Percentiles rank a stretch among this genome's conserved stretches.
Conservation (phyloP, 169 alveolate species). For the Cryptosporidium felis region DNA sequence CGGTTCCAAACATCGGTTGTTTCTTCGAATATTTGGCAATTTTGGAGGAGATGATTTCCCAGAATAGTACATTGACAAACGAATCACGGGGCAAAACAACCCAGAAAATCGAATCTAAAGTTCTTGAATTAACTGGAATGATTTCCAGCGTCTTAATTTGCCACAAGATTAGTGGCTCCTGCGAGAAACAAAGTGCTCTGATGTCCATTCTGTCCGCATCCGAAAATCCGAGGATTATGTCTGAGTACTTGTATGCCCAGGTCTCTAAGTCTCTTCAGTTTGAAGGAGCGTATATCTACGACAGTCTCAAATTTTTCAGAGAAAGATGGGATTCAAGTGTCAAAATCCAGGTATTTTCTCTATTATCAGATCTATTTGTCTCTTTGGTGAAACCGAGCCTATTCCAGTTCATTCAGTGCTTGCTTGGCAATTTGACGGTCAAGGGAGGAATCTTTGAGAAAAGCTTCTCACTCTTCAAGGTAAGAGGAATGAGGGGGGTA, state of each 20-base stretch:
- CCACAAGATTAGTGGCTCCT: neutral
- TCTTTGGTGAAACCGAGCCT: slow-evolving; percentile 33
- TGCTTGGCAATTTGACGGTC: slow-evolving; percentile 12
- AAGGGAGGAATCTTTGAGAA: slow-evolving; percentile 49
- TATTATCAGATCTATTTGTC: slow-evolving; percentile 21
- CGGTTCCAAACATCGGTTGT: slow-evolving; percentile 24
- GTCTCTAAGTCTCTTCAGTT: slow-evolving; percentile 6
- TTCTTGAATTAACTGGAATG: slow-evolving; percentile 17
- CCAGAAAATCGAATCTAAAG: neutral
- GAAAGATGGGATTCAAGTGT: slow-evolving; percentile 35
- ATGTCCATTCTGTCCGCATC: slow-evolving; percentile 62
- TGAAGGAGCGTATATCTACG: slow-evolving; percentile 37
- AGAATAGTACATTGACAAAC: neutral
- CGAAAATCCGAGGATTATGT: slow-evolving; percentile 33
- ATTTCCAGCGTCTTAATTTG: slow-evolving; percentile 9
- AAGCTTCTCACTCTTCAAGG: slow-evolving; percentile 42
- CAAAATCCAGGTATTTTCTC: slow-evolving; percentile 21
- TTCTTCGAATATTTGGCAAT: slow-evolving; percentile 22
- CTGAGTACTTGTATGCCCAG: slow-evolving; percentile 29
- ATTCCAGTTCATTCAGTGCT: slow-evolving; percentile 29
- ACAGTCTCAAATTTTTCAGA: slow-evolving; percentile 33
- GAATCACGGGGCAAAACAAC: neutral
- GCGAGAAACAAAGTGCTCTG: neutral
- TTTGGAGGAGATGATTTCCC: neutral
- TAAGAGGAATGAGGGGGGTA: slow-evolving; percentile 30